These are phyloP conservation scores for Colletotrichum sp. DNA, from an alignment of 2,329 filamentous ascomycete genomes.

Conservation along the genomic window DNA sequence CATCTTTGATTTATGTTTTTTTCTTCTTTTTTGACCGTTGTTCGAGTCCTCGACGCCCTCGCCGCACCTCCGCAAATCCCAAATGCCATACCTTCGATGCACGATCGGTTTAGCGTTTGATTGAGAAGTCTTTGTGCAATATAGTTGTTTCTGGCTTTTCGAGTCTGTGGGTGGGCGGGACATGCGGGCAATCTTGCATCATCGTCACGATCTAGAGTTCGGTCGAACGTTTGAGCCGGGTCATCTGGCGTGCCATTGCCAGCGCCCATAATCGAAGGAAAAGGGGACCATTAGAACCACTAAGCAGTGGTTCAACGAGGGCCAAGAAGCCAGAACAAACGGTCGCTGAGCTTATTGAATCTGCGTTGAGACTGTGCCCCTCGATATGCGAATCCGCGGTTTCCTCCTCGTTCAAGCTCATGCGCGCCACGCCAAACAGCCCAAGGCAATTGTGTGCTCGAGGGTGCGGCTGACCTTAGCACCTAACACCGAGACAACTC, in stretches of 20 bases:
- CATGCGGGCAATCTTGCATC: background rate
- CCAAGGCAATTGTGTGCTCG: background rate
- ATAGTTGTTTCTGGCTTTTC: background rate
- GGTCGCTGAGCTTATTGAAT: background rate
- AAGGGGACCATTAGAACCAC: background rate
- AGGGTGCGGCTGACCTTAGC: background rate
- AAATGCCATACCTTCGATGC: background rate
- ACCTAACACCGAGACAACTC: background rate
- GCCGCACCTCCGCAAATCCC: background rate
- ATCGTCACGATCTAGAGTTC: constrained; percentile 3
- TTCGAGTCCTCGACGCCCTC: background rate
- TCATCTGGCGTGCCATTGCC: background rate
- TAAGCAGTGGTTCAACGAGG: background rate
- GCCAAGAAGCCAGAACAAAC: background rate
- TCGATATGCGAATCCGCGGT: background rate
- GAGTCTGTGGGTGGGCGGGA: constrained; percentile 1
- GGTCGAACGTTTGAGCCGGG: constrained; percentile 4
- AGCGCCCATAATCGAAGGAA: background rate
- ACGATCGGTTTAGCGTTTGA: background rate
- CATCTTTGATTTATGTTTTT: background rate
- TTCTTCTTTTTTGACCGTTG: background rate
- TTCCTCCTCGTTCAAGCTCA: background rate
- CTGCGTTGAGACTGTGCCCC: background rate
- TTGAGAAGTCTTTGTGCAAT: background rate
- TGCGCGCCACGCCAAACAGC: background rate